A percentile compares a stretch with the other conserved stretches of the same genome.
Evolutionary conservation across 192 early-diverging fungal species (phyloP).

Genomic region (Backusella liffmaniae): DNA sequence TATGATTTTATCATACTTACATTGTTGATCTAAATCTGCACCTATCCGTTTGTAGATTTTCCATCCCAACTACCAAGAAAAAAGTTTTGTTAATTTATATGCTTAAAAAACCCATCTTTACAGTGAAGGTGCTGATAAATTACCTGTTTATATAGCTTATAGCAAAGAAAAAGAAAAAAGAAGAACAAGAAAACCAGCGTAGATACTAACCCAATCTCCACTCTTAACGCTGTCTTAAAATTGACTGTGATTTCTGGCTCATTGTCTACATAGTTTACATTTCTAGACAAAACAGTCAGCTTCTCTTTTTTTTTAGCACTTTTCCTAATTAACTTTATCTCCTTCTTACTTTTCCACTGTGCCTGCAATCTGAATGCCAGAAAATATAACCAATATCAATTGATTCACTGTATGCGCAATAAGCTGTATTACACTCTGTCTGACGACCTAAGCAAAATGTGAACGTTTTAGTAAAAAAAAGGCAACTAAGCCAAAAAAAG

Average conservation of each 20-base stretch:
- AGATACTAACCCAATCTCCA: neutral
- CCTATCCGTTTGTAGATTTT: slow-evolving; percentile 23
- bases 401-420: slow-evolving; percentile 14
- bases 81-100: neutral
- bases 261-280: neutral
- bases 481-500: neutral
- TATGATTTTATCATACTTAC: slow-evolving; percentile 8
- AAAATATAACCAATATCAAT: slow-evolving; percentile 12
- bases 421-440: slow-evolving; percentile 24
- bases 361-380: slow-evolving; percentile 18
- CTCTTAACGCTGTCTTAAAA: slow-evolving; percentile 12
- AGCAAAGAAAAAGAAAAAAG: neutral
- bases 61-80: slow-evolving; percentile 11
- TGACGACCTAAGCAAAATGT: slow-evolving; percentile 5
- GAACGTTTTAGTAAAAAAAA: neutral
- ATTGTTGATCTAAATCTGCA: slow-evolving; percentile 15
- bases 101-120: neutral
- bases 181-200: neutral
- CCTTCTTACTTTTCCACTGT: slow-evolving; percentile 16
- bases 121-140: neutral
- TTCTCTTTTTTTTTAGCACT: neutral
- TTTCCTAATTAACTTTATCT: neutral
- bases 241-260: neutral
- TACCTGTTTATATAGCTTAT: neutral
- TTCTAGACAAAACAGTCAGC: neutral